Percentiles rank a stretch among this genome's conserved stretches.
Evolutionary conservation across 331 rosid species (phyloP).

Genomic region (Phaseolus coccineus): DNA sequence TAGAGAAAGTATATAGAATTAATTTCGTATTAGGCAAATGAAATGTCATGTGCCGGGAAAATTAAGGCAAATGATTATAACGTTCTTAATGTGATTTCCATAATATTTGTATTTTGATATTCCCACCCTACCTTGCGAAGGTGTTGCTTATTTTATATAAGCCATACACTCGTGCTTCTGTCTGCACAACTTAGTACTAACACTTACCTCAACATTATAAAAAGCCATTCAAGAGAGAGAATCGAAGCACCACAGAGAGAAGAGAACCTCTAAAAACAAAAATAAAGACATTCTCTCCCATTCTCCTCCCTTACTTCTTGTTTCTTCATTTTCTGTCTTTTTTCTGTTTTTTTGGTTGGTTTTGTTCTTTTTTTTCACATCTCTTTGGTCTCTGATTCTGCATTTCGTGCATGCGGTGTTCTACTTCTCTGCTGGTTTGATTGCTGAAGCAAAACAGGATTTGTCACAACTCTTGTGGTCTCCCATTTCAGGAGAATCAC

Average conservation of each 20-base stretch:
- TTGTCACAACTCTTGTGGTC: constrained; percentile 32
- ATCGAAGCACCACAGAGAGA: constrained; percentile 30
- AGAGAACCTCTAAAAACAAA: constrained; percentile 31
- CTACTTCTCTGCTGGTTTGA: not conserved
- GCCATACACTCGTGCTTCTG: constrained; percentile 47
- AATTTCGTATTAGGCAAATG: not conserved
- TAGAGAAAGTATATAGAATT: not conserved
- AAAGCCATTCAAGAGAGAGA: constrained; percentile 46
- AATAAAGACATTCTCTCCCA: constrained; percentile 41
- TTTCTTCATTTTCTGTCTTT: not conserved
- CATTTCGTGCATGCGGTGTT: constrained; percentile 45
- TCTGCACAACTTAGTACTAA: constrained; percentile 35
- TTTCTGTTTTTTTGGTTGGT: not conserved
- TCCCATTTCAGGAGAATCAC: constrained; percentile 30
- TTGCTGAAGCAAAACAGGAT: constrained; percentile 46
- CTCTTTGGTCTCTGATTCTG: constrained; percentile 36
- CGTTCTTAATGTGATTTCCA: not conserved
- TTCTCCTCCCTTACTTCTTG: not conserved
- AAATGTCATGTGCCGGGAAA: constrained; percentile 9
- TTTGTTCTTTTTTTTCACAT: constrained; percentile 8
- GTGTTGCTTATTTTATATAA: constrained; percentile 38
- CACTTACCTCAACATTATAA: constrained; percentile 52
- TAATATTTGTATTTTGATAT: constrained; percentile 25
- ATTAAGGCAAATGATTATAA: constrained; percentile 32
- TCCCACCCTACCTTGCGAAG: constrained; percentile 34